Conservation (phyloP, 1,284 basidiomycete genomes). For the Papiliotrema nemorosa region DNA sequence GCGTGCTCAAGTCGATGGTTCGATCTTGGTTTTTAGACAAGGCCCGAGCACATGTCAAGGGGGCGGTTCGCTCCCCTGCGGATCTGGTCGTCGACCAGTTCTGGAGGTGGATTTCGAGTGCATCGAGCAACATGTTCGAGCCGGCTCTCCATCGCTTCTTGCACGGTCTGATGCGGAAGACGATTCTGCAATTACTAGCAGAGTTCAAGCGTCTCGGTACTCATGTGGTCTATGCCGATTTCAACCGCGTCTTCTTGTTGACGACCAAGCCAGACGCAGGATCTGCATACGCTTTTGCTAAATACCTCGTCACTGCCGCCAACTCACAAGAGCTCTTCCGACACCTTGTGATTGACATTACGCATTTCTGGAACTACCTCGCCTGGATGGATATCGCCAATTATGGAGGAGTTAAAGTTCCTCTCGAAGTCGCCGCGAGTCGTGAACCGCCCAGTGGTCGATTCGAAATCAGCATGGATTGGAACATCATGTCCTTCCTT, state of each 20-base stretch:
- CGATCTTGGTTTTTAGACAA: conserved; percentile 87
- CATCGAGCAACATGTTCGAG: conserved; percentile 83
- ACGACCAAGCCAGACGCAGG: conserved; percentile 91
- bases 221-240: conserved; percentile 91
- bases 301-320: conserved; percentile 88
- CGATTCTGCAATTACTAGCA: conserved; percentile 91
- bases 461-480: conserved; percentile 73
- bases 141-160: conserved; percentile 90
- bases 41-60: conserved; percentile 57
- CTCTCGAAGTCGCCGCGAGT: conserved; percentile 53
- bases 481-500: conserved; percentile 92
- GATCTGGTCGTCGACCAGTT: conserved; percentile 73
- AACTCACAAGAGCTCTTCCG: conserved; percentile 95
- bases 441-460: conserved; percentile 23
- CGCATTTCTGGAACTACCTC: conserved; percentile 90
- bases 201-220: conserved; percentile 96
- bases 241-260: conserved; percentile 82
- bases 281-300: conserved; percentile 91
- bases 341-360: conserved; percentile 81
- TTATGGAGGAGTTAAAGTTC: conserved; percentile 81
- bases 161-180: conserved; percentile 95
- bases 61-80: conserved; percentile 46
- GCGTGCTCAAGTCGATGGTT: conserved; percentile 81
- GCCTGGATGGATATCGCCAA: conserved; percentile 96
- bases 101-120: conserved; percentile 94